A percentile compares a stretch with the other conserved stretches of the same genome.
phyloP scores from a whole-genome alignment of 208 protist genomes.

The Acanthamoeba sp. region DNA sequence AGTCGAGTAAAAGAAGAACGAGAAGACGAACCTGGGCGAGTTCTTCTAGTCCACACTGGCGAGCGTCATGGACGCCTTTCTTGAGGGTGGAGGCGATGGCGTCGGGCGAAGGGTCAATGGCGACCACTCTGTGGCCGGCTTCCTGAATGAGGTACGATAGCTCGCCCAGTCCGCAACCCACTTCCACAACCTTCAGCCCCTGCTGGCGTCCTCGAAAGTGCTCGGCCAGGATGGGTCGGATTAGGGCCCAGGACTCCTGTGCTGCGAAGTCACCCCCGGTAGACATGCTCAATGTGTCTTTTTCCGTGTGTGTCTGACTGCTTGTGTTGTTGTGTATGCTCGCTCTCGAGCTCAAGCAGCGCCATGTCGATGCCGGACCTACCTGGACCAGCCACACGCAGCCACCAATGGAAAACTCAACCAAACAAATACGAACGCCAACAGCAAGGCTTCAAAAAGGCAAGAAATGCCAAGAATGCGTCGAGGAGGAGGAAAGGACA shows the following conservation, averaged over 20 bases:
- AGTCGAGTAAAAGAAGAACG: neutral
- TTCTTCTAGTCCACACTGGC: constrained; percentile 28
- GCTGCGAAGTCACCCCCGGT: constrained; percentile 34
- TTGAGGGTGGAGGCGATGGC: constrained; percentile 1
- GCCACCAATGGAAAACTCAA: neutral
- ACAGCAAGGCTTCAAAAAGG: neutral
- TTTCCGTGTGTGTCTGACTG: neutral
- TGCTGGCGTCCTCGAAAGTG: neutral
- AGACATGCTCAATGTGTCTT: neutral
- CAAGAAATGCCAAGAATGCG: neutral
- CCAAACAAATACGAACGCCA: neutral
- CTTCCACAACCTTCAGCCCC: constrained; percentile 42
- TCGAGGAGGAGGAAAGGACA: neutral
- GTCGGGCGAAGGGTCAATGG: constrained; percentile 42
- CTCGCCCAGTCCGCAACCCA: constrained; percentile 45
- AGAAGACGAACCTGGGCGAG: neutral
- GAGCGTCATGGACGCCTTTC: neutral
- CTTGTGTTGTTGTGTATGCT: neutral
- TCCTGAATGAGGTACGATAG: constrained; percentile 20
- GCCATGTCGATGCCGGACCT: neutral
- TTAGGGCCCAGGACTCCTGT: neutral
- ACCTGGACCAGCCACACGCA: neutral
- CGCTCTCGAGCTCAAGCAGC: neutral
- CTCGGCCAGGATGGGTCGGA: neutral
- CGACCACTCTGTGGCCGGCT: constrained; percentile 7